Percentiles rank a stretch among this genome's conserved stretches.
Evolutionary conservation across 2,329 filamentous ascomycete genomes (phyloP).

Genomic region (Neofusicoccum laricinum): DNA sequence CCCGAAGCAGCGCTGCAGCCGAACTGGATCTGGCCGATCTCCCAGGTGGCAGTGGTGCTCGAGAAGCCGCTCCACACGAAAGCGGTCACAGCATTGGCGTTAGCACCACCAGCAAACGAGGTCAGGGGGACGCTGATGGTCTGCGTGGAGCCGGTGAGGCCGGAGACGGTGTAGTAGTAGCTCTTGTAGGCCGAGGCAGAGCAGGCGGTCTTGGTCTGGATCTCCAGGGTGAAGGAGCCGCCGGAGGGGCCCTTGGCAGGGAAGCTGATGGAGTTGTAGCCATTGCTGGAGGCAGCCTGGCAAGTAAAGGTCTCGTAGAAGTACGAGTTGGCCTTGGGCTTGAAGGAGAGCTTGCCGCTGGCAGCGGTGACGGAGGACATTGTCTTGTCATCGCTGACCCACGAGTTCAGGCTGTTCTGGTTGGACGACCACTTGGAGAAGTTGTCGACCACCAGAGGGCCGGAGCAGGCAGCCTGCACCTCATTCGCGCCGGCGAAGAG

Average conservation of each 20-base stretch:
- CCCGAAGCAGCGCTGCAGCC: slow-evolving; percentile 33
- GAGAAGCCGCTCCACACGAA: slow-evolving; percentile 46
- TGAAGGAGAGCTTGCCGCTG: slow-evolving; percentile 49
- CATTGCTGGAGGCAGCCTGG: slow-evolving; percentile 43
- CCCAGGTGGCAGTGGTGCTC: slow-evolving; percentile 41
- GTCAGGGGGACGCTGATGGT: slow-evolving; percentile 51
- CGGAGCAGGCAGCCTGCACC: slow-evolving; percentile 34
- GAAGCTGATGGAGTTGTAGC: slow-evolving; percentile 50
- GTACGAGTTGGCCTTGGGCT: slow-evolving; percentile 49
- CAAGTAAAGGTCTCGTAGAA: slow-evolving; percentile 55
- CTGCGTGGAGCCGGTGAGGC: slow-evolving; percentile 50
- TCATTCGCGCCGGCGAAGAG: slow-evolving; percentile 26
- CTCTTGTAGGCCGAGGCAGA: slow-evolving; percentile 42
- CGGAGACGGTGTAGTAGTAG: slow-evolving; percentile 43
- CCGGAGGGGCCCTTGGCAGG: slow-evolving; percentile 45
- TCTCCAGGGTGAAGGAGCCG: slow-evolving; percentile 43
- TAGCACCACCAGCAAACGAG: slow-evolving; percentile 49
- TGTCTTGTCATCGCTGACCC: slow-evolving; percentile 47
- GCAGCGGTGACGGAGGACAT: slow-evolving; percentile 45
- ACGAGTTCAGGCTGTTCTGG: slow-evolving; percentile 33
- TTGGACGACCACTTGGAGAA: slow-evolving; percentile 37
- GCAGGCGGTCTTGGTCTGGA: slow-evolving; percentile 49
- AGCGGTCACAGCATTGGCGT: slow-evolving; percentile 47
- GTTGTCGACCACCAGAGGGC: slow-evolving; percentile 36
- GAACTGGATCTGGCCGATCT: slow-evolving; percentile 49